Base-by-base conservation (phyloP, 2,329 filamentous ascomycete genomes). In the Salinomyces thailandicus region DNA sequence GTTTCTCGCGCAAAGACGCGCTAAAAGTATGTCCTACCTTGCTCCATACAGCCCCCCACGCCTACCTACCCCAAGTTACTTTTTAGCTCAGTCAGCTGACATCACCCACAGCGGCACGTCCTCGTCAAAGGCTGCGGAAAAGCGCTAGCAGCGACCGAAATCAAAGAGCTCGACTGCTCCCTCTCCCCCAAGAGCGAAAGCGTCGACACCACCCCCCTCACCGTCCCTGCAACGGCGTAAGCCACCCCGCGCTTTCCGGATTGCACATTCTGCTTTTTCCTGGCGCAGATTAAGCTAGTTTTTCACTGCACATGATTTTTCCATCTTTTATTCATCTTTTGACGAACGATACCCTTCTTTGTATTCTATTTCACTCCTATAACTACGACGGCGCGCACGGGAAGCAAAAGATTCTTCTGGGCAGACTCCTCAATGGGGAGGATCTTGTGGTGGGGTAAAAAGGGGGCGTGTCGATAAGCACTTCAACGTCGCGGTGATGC, bases 1-100 rank as follows among this genome's bases (percentile, higher is more conserved):
- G 84, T 57, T 98, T 98, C 55, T 95, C 87, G 3, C 73, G 91
- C 41, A 96, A 96, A 59, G 91, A 96, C 61, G 91, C 91, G 7
- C 68, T 98, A 18, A 96, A 96, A 83, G 91, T 96, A 66, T 52
- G 15, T 30, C 7, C 27, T 30, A 12, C 15, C 7, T 6, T n/a
- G n/a, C 13, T 16, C 7, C 15, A 13, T 14, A 14, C 11, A 30
- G 27, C 6, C 9, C 6, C 8, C 17, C 15, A 16, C 5, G n/a
- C n/a, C n/a, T n/a, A n/a, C n/a, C n/a, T n/a, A n/a, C n/a, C n/a
- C n/a, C n/a, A n/a, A 17, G 9, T 20, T 27, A n/a, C 14, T 38
- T n/a, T n/a, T n/a, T n/a, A n/a, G n/a, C n/a, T 19, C 18, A 16
- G 20, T 15, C 9, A n/a, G 14, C n/a, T 60, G 44, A 61, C 47